phyloP scores from a whole-genome alignment of 306 rosid species.

The Citrullus mucosospermus region DNA sequence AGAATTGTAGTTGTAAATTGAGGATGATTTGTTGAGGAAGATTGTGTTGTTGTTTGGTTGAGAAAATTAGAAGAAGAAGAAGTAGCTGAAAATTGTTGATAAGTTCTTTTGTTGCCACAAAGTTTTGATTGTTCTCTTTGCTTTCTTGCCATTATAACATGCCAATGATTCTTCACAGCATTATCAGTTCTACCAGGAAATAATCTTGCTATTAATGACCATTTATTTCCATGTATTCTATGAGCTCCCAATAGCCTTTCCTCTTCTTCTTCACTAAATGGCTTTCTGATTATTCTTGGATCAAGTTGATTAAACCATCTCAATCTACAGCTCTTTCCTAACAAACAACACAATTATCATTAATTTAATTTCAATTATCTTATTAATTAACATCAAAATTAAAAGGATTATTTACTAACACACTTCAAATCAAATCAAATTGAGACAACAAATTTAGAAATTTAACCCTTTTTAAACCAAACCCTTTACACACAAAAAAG shows the following conservation, averaged over 20 bases:
- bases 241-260: slow-evolving; percentile 72
- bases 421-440: not conserved
- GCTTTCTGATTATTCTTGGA: slow-evolving; percentile 83
- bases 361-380: no score
- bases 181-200: slow-evolving; percentile 89
- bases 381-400: not conserved
- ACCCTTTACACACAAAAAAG: not conserved
- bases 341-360: not conserved
- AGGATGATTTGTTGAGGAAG: not conserved
- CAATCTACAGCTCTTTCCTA: slow-evolving; percentile 91
- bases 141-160: slow-evolving; percentile 84
- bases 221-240: slow-evolving; percentile 82
- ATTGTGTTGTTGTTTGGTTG: not conserved
- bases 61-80: not conserved
- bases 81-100: slow-evolving; percentile 22
- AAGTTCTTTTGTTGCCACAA: slow-evolving; percentile 35
- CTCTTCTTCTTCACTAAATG: slow-evolving; percentile 88
- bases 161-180: slow-evolving; percentile 98
- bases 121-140: slow-evolving; percentile 83
- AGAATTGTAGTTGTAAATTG: not conserved
- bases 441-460: not conserved
- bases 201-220: slow-evolving; percentile 89
- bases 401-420: not conserved
- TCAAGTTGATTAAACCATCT: slow-evolving; percentile 97
- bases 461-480: not conserved